Conservation (phyloP, 177 flowering plant species). For the Vitis hybrid region DNA sequence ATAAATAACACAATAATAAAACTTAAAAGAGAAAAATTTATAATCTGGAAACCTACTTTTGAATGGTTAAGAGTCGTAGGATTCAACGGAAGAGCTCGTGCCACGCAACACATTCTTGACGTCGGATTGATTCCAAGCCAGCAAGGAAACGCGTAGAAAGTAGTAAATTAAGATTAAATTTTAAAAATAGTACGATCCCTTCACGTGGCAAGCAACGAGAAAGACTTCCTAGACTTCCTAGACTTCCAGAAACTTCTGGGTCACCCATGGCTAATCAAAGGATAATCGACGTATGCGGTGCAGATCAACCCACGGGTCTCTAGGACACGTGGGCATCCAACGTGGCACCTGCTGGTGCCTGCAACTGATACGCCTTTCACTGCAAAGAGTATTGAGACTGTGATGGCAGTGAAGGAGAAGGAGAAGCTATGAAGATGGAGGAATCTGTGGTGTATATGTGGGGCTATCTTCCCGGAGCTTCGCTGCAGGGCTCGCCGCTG, state of each 20-base stretch:
- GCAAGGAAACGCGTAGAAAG: no score
- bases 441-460: conserved; percentile 14
- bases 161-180: no score
- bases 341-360: conserved; percentile 18
- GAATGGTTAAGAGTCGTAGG: no score
- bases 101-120: no score
- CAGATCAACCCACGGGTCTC: conserved; percentile 19
- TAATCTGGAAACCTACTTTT: no score
- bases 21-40: no score
- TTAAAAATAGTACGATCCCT: not conserved
- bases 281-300: conserved; percentile 16
- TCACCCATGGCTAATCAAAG: conserved; percentile 2
- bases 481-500: conserved; percentile 16
- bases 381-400: not conserved
- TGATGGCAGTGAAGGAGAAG: not conserved
- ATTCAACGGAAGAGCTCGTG: no score
- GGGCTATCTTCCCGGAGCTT: conserved; percentile 19
- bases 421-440: conserved; percentile 1
- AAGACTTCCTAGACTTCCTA: not conserved
- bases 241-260: conserved; percentile 23
- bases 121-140: no score
- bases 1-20: no score
- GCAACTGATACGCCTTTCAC: conserved; percentile 16
- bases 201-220: conserved; percentile 14
- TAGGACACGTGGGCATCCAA: conserved; percentile 19